Evolutionary conservation across 345 rosid genomes (phyloP), one percentile per base, ranked within the genome.

Genomic region (Euclidium syriacum): DNA sequence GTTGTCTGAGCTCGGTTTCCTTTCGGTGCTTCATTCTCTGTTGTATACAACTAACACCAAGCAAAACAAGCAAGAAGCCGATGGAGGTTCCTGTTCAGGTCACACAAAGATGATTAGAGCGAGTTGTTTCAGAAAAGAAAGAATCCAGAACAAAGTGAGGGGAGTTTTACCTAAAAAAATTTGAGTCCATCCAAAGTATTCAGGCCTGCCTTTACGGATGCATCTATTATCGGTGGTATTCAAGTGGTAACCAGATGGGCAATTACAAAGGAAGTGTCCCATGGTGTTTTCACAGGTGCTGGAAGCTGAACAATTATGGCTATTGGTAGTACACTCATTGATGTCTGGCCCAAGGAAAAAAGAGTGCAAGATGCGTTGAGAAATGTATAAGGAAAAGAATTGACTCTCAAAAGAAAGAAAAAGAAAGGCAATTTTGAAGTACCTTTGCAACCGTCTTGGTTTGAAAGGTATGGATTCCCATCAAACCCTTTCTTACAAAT

Each of bases 31-130:
- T 53, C 42, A 41, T 20, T 9, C 1, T 30, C 35, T 55, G 51
- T 19, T 53, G n/a, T 48, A 43, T 5, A 6, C 35, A 65, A 24
- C 16, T 11, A 4, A 24, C 1, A 7, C n/a, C 5, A 54, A 48
- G 44, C 8, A 65, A 26, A n/a, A 72, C n/a, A 42, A 50, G 17
- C n/a, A 65, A 18, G 41, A 53, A 56, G 2, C 60, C 61, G 48
- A 3, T 22, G 24, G 33, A 16, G 25, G 39, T 32, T 23, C 61
- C 70, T 64, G 52, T 3, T 41, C 12, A 29, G 16, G 10, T 15
- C 3, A 2, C 27, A 46, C 48, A 33, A 1, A 74, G 56, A 46
- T 61, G 24, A 22, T 14, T 10, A 46, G 18, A 58, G 26, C 65
- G 10, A 18, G 53, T 33, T 17, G 48, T 22, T 17, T 33, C 5